These are phyloP conservation scores for Penicillium soppii DNA, from an alignment of 495 filamentous ascomycete species.

Conservation along the genomic window DNA sequence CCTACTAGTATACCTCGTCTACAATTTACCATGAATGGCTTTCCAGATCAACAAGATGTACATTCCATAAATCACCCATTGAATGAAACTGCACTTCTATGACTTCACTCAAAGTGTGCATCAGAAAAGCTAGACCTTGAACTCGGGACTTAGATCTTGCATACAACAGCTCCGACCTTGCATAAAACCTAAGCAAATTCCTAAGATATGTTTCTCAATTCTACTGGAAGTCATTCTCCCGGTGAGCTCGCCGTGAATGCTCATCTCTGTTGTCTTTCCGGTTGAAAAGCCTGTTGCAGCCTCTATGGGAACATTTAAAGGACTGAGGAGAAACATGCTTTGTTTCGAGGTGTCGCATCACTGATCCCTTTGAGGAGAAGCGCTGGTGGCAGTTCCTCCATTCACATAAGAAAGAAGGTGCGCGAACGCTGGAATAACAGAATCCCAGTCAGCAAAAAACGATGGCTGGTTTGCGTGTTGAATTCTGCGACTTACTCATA, in stretches of 20 bases:
- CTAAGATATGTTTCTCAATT: too few species aligned
- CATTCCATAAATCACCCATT: too few species aligned
- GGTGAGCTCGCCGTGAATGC: background rate
- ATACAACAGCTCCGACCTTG: background rate
- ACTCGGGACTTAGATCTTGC: background rate
- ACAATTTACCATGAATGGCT: too few species aligned
- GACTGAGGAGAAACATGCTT: background rate
- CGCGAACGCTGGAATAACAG: background rate
- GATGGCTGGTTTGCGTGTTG: background rate
- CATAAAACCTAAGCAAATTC: background rate
- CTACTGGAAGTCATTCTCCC: too few species aligned
- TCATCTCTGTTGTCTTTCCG: background rate
- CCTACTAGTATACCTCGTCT: too few species aligned
- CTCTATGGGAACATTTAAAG: background rate
- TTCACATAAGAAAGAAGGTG: background rate
- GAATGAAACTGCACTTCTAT: too few species aligned
- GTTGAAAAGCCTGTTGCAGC: background rate
- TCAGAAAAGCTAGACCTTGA: background rate
- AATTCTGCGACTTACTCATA: background rate
- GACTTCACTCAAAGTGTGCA: too few species aligned
- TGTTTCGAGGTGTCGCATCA: background rate
- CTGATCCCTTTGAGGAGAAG: background rate
- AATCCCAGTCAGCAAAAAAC: background rate
- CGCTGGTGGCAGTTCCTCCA: background rate
- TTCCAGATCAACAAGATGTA: too few species aligned